phyloP scores from a whole-genome alignment of 257 asterid genomes.

The Solanum rostratum region DNA sequence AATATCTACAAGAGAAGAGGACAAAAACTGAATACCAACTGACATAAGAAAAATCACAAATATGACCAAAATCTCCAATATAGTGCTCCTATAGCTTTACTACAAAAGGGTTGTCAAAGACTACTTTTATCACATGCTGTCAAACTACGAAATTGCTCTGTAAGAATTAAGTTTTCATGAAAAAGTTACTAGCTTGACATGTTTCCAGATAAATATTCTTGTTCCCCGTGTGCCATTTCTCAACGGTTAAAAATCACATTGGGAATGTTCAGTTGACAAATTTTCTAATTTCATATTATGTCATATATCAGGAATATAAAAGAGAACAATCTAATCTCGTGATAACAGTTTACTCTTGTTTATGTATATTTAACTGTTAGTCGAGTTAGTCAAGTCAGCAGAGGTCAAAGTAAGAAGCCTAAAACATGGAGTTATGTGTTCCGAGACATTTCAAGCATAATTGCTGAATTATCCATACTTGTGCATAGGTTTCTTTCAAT shows the following conservation, averaged over 20 bases:
- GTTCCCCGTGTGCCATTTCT: neutral
- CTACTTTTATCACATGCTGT: neutral
- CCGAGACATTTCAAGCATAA: neutral
- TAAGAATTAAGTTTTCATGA: neutral
- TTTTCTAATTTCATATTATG: neutral
- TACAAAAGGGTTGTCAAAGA: neutral
- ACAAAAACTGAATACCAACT: neutral
- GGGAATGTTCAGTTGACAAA: neutral
- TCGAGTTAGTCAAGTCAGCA: neutral
- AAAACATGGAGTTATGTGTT: neutral
- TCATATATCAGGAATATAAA: neutral
- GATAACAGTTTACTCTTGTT: neutral
- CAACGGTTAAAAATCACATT: neutral
- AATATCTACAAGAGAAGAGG: neutral
- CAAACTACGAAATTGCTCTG: neutral
- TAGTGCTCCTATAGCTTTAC: neutral
- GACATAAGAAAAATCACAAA: neutral
- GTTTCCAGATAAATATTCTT: neutral
- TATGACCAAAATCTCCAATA: neutral
- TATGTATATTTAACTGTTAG: neutral
- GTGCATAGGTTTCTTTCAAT: conserved; percentile 58
- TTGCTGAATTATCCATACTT: conserved; percentile 10
- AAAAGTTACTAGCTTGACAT: neutral
- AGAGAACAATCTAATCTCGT: neutral
- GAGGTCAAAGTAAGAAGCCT: neutral